Evolutionary conservation across 2,329 filamentous ascomycete species (phyloP).

Genomic region (Davidsoniella virescens): DNA sequence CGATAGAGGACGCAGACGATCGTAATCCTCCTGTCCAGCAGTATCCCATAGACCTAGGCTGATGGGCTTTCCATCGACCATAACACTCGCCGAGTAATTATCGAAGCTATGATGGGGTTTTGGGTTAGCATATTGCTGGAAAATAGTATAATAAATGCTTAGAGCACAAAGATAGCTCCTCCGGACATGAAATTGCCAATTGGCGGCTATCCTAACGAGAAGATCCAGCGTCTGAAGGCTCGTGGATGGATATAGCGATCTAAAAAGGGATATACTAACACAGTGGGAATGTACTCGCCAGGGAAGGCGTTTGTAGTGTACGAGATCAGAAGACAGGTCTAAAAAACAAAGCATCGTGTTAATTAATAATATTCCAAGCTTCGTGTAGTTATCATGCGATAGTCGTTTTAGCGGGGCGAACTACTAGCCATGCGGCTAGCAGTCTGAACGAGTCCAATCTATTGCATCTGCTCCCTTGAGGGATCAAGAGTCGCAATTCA

Average conservation of each 20-base stretch:
- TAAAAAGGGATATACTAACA: conserved; percentile 40
- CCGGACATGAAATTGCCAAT: background rate
- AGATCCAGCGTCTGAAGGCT: background rate
- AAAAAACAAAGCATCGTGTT: conserved; percentile 7
- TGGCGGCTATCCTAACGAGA: background rate
- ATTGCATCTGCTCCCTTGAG: too few species aligned
- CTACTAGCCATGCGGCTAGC: too few species aligned
- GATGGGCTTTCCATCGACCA: conserved; percentile 97
- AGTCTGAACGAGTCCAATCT: too few species aligned
- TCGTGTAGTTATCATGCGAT: too few species aligned
- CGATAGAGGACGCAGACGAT: conserved; percentile 81
- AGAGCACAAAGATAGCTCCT: conserved; percentile 8
- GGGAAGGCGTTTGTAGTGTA: conserved; percentile 99
- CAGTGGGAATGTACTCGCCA: conserved; percentile 98
- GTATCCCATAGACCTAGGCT: conserved; percentile 97
- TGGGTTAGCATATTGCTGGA: too few species aligned
- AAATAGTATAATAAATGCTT: too few species aligned
- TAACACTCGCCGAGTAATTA: conserved; percentile 97
- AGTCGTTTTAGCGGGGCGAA: too few species aligned
- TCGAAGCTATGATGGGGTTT: conserved; percentile 52
- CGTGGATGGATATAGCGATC: background rate
- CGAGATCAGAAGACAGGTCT: conserved; percentile 98
- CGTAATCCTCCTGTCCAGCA: conserved; percentile 96
- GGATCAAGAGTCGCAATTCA: too few species aligned
- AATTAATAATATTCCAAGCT: background rate